Evolutionary conservation across 352 stramenopile genomes (phyloP), one percentile per base, ranked within the genome.

Genomic region (Pythium insidiosum): DNA sequence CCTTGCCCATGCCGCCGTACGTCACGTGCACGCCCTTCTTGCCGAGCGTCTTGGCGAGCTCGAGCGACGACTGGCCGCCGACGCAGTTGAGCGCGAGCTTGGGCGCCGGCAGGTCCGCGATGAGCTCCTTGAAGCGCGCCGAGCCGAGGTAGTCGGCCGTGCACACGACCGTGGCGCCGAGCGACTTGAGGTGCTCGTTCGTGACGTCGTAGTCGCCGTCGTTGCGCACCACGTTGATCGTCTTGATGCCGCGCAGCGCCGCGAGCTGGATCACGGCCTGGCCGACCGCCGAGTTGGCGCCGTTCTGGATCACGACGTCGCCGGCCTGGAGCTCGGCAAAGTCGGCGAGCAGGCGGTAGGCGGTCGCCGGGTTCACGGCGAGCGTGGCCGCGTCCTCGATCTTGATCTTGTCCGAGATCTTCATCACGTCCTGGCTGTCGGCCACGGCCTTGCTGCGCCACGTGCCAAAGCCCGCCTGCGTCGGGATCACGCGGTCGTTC

Each of bases 231-330:
- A 96, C 68, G 60, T 95, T 96, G 55, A 96, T 88, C 38, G 83
- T 95, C 64, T 93, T 82, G 43, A 96, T 82, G 47, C 83, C 83
- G 35, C 83, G 82, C 43, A 89, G 59, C 31, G 68, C 69, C n/a
- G 83, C 82, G 50, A 95, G 59, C 58, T 96, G 86, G 50, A 95
- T 84, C 29, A 95, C 79, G 2, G 86, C 80, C 58, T 91, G 65
- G 43, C 86, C 86, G 19, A 95, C 84, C 11, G 82, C 62, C 49
- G 73, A 90, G 65, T 93, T 94, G 22, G 86, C 84, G 26, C 68
- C 86, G 63, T 95, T 96, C 64, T 96, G 86, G 54, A 95, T 95
- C 36, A 96, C 44, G 22, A 88, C 73, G 57, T 96, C 86, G 43
- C 86, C 84, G 51, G 64, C 63, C 43, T 64, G 58, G 38, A 96